Evolutionary conservation across 2,329 filamentous ascomycete genomes (phyloP).

Genomic region (Fusarium sp.): DNA sequence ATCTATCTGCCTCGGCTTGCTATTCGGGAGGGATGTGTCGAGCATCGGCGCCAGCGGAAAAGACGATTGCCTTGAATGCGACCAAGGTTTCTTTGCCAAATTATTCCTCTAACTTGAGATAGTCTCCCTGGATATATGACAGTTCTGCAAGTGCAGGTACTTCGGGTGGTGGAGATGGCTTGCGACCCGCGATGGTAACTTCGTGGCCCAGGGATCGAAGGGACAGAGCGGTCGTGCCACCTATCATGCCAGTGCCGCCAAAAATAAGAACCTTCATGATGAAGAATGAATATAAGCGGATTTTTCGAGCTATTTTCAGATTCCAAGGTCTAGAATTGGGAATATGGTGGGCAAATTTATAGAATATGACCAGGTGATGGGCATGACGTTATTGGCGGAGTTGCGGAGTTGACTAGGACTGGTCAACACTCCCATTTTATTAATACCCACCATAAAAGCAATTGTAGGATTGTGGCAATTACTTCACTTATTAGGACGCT

Average conservation of each 20-base stretch:
- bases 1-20: neutral
- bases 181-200: neutral
- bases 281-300: neutral
- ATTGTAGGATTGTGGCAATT: too few relatives aligned
- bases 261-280: neutral
- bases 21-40: neutral
- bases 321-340: neutral
- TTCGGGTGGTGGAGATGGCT: neutral
- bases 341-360: neutral
- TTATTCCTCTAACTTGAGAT: neutral
- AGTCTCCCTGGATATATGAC: neutral
- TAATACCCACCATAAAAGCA: neutral
- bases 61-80: neutral
- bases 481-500: too few relatives aligned
- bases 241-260: neutral
- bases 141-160: neutral
- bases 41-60: neutral
- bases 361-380: neutral
- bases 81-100: neutral
- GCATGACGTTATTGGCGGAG: neutral
- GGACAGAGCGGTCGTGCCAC: neutral
- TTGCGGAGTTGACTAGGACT: neutral
- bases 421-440: neutral
- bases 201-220: neutral
- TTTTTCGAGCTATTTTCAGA: neutral